Percentiles rank a stretch among this genome's conserved stretches.
Conservation (phyloP, 305 asterid genomes). For the Ilex paraguariensis region DNA sequence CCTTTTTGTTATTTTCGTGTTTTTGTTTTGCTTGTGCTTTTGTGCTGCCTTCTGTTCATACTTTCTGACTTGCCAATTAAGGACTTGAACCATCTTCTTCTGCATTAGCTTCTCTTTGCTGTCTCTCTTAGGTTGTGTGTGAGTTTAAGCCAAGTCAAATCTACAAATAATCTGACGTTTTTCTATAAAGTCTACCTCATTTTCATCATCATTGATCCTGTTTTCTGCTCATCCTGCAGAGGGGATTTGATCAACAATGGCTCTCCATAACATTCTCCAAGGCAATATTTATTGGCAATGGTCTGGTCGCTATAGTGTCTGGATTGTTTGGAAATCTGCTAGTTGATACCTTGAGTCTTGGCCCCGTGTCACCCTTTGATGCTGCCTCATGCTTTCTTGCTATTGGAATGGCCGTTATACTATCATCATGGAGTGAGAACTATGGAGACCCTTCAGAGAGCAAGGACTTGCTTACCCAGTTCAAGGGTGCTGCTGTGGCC, state of each 20-base stretch:
- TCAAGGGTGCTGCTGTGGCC: slow-evolving; percentile 86
- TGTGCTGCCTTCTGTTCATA: too few relatives aligned
- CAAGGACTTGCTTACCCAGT: slow-evolving; percentile 89
- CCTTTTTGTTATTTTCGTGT: too few relatives aligned
- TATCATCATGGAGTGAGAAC: slow-evolving; percentile 92
- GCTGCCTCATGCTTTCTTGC: slow-evolving; percentile 83
- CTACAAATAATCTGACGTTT: too few relatives aligned
- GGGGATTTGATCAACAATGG: slow-evolving; percentile 94
- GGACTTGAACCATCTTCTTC: too few relatives aligned
- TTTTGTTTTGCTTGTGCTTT: too few relatives aligned
- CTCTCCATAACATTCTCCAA: slow-evolving; percentile 92
- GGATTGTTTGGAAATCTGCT: slow-evolving; percentile 87
- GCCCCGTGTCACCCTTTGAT: slow-evolving; percentile 96
- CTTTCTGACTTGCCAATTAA: too few relatives aligned
- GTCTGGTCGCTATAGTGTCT: slow-evolving; percentile 86
- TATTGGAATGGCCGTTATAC: slow-evolving; percentile 87
- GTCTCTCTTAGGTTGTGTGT: too few relatives aligned
- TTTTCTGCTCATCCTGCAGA: slow-evolving; percentile 36
- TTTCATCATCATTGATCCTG: slow-evolving; percentile 5
- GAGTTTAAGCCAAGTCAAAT: too few relatives aligned
- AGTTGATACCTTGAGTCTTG: slow-evolving; percentile 79
- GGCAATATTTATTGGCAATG: slow-evolving; percentile 96
- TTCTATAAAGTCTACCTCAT: neutral
- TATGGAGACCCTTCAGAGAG: slow-evolving; percentile 94
- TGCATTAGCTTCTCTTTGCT: too few relatives aligned